Evolutionary conservation across 148 eudicot species (phyloP).

Genomic region (Rheum nobile): DNA sequence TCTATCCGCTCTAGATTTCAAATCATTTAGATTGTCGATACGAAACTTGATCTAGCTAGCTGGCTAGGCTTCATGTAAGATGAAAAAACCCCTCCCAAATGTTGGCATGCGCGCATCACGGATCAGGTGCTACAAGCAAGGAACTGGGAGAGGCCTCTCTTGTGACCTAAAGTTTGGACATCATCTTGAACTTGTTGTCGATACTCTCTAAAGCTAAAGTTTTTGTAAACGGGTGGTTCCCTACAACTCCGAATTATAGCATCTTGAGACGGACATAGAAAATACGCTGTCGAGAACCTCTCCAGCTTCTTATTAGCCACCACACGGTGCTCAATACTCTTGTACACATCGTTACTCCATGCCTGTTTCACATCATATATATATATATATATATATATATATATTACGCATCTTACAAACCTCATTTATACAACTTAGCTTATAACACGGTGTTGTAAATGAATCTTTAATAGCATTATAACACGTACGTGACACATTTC

Average conservation of each 20-base stretch:
- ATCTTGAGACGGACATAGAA: conserved; percentile 68
- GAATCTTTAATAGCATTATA: no score
- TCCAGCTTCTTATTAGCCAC: conserved; percentile 44
- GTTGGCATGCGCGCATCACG: neutral
- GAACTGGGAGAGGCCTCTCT: conserved; percentile 70
- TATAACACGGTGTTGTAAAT: no score
- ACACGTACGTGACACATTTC: no score
- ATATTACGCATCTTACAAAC: no score
- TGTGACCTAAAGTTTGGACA: conserved; percentile 51
- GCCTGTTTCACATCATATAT: conserved; percentile 50
- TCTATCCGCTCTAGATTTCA: no score
- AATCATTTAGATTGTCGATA: neutral
- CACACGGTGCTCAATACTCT: conserved; percentile 79
- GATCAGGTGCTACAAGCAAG: conserved; percentile 12
- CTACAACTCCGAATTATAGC: conserved; percentile 40
- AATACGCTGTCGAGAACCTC: conserved; percentile 83
- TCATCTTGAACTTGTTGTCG: conserved; percentile 66
- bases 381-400: no score
- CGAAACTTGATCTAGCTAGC: neutral
- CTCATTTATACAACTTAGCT: no score
- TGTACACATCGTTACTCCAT: conserved; percentile 84
- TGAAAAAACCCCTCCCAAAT: neutral
- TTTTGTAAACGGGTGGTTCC: conserved; percentile 25
- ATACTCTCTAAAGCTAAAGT: conserved; percentile 65
- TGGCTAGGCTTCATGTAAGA: no score